Evolutionary conservation across 2,329 filamentous ascomycete genomes (phyloP).

Genomic region (Calcarisporium arbuscula): DNA sequence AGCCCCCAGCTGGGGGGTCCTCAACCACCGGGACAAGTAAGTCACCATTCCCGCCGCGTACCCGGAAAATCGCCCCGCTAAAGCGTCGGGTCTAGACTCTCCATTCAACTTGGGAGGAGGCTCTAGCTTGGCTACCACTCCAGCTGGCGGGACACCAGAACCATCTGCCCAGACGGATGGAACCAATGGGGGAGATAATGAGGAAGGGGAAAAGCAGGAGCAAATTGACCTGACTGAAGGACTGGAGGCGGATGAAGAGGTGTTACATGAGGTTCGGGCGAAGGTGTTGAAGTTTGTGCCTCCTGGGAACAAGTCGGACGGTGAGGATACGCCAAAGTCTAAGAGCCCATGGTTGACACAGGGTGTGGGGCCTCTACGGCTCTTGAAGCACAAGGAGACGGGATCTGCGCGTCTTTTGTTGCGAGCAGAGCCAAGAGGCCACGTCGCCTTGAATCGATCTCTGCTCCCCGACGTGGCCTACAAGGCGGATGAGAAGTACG

Average conservation of each 20-base stretch:
- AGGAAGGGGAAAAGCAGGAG: slow-evolving; percentile 55
- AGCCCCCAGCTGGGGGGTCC: slow-evolving; percentile 34
- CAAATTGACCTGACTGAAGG: slow-evolving; percentile 64
- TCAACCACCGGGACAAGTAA: slow-evolving; percentile 42
- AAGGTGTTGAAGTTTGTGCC: slow-evolving; percentile 60
- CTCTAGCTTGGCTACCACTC: slow-evolving; percentile 55
- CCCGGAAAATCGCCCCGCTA: slow-evolving; percentile 38
- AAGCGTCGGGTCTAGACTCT: slow-evolving; percentile 45
- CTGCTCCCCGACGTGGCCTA: slow-evolving; percentile 59
- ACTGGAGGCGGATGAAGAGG: slow-evolving; percentile 65
- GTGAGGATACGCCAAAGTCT: slow-evolving; percentile 36
- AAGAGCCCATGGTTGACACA: slow-evolving; percentile 60
- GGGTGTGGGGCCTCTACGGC: slow-evolving; percentile 64
- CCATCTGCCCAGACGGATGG: slow-evolving; percentile 41
- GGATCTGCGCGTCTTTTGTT: slow-evolving; percentile 62
- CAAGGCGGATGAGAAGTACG: slow-evolving; percentile 52
- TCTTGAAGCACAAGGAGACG: slow-evolving; percentile 68
- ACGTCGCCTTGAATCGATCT: slow-evolving; percentile 65
- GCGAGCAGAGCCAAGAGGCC: slow-evolving; percentile 68
- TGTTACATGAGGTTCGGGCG: slow-evolving; percentile 63
- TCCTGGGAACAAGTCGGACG: slow-evolving; percentile 39
- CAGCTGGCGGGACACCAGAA: slow-evolving; percentile 53
- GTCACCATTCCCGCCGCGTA: slow-evolving; percentile 33
- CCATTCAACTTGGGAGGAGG: slow-evolving; percentile 51
- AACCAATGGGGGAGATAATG: slow-evolving; percentile 35